These are phyloP conservation scores for Rhodosporidiobolus sp. DNA, from an alignment of 768 basidiomycete genomes.

Conservation along the genomic window DNA sequence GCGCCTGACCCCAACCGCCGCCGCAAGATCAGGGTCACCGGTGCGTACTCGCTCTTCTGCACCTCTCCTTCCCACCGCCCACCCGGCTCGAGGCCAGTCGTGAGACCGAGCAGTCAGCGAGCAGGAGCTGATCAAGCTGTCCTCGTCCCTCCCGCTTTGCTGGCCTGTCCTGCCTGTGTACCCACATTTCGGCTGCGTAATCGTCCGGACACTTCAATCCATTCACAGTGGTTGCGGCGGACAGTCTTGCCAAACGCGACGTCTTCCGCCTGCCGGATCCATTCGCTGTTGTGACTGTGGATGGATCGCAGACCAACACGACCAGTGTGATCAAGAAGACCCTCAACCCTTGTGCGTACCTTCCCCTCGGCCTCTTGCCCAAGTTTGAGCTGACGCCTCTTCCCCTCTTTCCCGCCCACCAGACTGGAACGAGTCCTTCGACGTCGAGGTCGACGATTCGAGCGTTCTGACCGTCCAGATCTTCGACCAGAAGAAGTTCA, in stretches of 20 bases:
- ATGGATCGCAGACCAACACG: slow-evolving; percentile 94
- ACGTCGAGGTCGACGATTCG: slow-evolving; percentile 95
- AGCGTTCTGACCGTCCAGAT: slow-evolving; percentile 97
- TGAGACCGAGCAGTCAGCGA: neutral
- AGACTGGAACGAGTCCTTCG: slow-evolving; percentile 98
- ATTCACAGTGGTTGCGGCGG: slow-evolving; percentile 68
- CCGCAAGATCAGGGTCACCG: slow-evolving; percentile 33
- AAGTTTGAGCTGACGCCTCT: neutral
- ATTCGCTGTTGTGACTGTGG: slow-evolving; percentile 96
- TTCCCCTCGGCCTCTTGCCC: neutral
- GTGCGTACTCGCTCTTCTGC: slow-evolving; percentile 6
- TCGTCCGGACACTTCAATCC: too few relatives aligned
- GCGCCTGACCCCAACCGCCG: slow-evolving; percentile 24
- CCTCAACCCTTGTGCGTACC: slow-evolving; percentile 38
- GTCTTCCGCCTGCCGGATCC: slow-evolving; percentile 95
- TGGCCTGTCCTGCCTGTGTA: neutral
- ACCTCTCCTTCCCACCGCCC: neutral
- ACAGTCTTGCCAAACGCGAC: slow-evolving; percentile 88
- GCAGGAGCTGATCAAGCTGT: neutral
- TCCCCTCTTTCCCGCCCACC: slow-evolving; percentile 52
- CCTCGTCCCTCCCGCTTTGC: too few relatives aligned
- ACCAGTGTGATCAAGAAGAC: slow-evolving; percentile 82
- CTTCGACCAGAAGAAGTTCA: slow-evolving; percentile 99
- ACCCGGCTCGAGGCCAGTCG: neutral
- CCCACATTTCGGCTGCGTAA: too few relatives aligned